Percentiles rank a stretch among this genome's conserved stretches.
These are phyloP conservation scores for Passalora sequoiae DNA, from an alignment of 2,329 filamentous ascomycete genomes.

Conservation along the genomic window DNA sequence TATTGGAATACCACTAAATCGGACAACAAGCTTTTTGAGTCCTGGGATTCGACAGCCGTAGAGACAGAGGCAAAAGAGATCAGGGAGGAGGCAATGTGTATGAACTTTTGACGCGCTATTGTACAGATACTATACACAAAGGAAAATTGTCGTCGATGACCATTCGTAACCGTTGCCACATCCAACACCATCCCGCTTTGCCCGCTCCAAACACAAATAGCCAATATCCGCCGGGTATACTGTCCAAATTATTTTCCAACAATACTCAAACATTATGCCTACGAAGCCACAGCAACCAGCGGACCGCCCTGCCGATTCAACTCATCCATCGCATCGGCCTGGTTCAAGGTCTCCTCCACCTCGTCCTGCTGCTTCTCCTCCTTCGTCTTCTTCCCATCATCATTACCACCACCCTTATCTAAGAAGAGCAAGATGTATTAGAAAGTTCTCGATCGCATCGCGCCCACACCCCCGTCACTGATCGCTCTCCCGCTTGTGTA, in stretches of 20 bases:
- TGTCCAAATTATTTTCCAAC: no score
- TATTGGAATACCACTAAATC: no score
- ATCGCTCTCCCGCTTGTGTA: not conserved
- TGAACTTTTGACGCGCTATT: slow-evolving; percentile 1
- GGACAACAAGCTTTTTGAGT: no score
- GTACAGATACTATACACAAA: slow-evolving; percentile 4
- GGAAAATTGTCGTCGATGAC: slow-evolving; percentile 1
- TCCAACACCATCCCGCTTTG: not conserved
- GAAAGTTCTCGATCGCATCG: slow-evolving; percentile 6
- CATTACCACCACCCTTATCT: not conserved
- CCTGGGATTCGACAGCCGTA: no score
- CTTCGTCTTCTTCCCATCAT: not conserved
- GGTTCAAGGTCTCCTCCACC: slow-evolving; percentile 1
- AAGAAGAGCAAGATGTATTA: slow-evolving; percentile 8
- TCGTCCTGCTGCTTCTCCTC: not conserved
- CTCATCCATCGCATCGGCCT: slow-evolving; percentile 3
- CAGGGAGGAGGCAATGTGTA: not conserved
- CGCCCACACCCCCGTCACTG: slow-evolving; percentile 1
- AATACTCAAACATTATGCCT: not conserved
- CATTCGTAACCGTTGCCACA: not conserved
- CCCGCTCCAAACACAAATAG: not conserved
- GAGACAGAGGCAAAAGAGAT: not conserved
- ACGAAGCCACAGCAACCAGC: not conserved
- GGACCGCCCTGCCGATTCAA: not conserved
- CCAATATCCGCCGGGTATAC: not conserved